Evolutionary conservation across 805 yeast species (phyloP).

Genomic region (Yarrowia alimentaria): DNA sequence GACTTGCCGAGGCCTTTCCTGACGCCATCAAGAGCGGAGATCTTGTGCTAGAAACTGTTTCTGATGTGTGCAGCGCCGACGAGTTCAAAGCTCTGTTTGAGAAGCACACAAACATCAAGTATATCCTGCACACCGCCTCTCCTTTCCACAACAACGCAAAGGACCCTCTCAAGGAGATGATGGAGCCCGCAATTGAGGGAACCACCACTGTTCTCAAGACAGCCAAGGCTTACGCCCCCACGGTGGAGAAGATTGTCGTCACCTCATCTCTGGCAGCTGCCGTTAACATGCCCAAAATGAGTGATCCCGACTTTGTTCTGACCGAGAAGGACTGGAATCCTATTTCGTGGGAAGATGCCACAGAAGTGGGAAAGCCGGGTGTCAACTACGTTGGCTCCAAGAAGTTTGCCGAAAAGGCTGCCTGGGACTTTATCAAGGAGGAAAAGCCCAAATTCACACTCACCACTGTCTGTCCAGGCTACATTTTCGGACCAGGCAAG

Average conservation of each 20-base stretch:
- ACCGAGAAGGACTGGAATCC: slow-evolving; percentile 44
- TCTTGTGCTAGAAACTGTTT: slow-evolving; percentile 36
- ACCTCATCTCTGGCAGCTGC: slow-evolving; percentile 56
- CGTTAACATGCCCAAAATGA: slow-evolving; percentile 29
- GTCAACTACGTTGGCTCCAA: slow-evolving; percentile 46
- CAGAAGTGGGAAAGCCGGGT: not conserved
- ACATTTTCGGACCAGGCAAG: slow-evolving; percentile 39
- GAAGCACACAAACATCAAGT: slow-evolving; percentile 40
- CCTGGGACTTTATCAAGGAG: slow-evolving; percentile 49
- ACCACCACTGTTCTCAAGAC: slow-evolving; percentile 47
- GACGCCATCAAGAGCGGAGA: slow-evolving; percentile 32
- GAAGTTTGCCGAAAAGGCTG: slow-evolving; percentile 55
- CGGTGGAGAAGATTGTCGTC: slow-evolving; percentile 45
- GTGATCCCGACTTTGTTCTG: slow-evolving; percentile 31
- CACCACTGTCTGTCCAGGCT: slow-evolving; percentile 38
- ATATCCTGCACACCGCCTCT: slow-evolving; percentile 45
- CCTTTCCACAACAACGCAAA: slow-evolving; percentile 40
- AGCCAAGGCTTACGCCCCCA: slow-evolving; percentile 37
- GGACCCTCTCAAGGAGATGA: slow-evolving; percentile 45
- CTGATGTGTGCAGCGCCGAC: slow-evolving; percentile 36
- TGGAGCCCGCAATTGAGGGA: slow-evolving; percentile 50
- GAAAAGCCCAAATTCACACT: slow-evolving; percentile 35
- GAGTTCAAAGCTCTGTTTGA: slow-evolving; percentile 52
- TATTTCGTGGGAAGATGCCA: slow-evolving; percentile 37
- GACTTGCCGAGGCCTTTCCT: slow-evolving; percentile 30